Conservation (phyloP, 306 rosid species). For the Acacia crassicarpa region DNA sequence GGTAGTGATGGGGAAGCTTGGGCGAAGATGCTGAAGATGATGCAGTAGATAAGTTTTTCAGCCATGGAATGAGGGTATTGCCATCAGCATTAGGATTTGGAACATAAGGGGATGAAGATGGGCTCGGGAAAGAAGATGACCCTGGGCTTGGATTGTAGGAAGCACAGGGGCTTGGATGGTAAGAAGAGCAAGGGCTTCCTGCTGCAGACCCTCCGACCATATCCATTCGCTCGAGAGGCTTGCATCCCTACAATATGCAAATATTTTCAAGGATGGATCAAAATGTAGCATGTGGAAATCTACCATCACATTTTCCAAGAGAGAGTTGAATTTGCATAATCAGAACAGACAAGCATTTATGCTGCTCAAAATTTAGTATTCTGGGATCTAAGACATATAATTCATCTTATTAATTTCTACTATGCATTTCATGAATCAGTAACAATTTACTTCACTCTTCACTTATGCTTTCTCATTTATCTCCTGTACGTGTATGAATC, state of each 20-base stretch:
- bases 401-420: background rate
- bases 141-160: constrained; percentile 94
- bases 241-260: constrained; percentile 73
- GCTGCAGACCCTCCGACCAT: constrained; percentile 63
- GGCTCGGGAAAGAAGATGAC: constrained; percentile 93
- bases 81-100: constrained; percentile 60
- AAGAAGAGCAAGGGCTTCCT: constrained; percentile 83
- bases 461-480: background rate
- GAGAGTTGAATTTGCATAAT: background rate
- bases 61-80: constrained; percentile 92
- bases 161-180: constrained; percentile 78
- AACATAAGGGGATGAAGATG: constrained; percentile 69
- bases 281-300: background rate
- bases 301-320: background rate
- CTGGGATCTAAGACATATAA: background rate
- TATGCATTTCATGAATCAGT: background rate
- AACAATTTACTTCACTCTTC: background rate
- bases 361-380: background rate
- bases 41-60: constrained; percentile 81
- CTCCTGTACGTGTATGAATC: background rate
- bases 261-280: constrained; percentile 24
- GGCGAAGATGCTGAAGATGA: constrained; percentile 82
- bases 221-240: constrained; percentile 76
- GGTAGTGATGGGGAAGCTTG: constrained; percentile 63
- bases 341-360: background rate